phyloP scores from a whole-genome alignment of 1,139 yeast species.

The Hemisphaericaspora subhashii region DNA sequence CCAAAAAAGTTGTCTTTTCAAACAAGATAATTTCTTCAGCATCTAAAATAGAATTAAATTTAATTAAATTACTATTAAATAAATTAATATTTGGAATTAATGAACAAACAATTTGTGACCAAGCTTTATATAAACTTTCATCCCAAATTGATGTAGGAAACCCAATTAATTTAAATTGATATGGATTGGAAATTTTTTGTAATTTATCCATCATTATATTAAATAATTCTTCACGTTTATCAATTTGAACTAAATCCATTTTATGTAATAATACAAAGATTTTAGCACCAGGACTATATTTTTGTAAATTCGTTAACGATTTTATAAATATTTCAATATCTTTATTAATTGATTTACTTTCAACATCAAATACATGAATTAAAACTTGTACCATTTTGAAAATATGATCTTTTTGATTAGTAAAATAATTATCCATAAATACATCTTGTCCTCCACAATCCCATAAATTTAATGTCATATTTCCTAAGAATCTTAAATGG shows the following conservation, averaged over 20 bases:
- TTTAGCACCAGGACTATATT: conserved; percentile 87
- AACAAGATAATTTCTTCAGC: conserved; percentile 91
- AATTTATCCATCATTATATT: conserved; percentile 80
- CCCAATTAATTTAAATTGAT: conserved; percentile 77
- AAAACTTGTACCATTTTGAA: conserved; percentile 97
- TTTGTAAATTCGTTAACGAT: conserved; percentile 77
- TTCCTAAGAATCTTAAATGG: conserved; percentile 86
- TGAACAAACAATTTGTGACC: conserved; percentile 96
- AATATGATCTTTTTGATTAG: conserved; percentile 85
- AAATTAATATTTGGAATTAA: conserved; percentile 87
- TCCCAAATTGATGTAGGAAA: conserved; percentile 98
- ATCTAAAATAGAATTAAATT: conserved; percentile 71
- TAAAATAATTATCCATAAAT: conserved; percentile 90
- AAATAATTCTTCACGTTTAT: conserved; percentile 81
- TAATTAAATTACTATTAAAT: conserved; percentile 74
- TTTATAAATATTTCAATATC: conserved; percentile 91
- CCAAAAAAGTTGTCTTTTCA: conserved; percentile 91
- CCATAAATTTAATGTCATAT: conserved; percentile 94
- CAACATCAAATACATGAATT: conserved; percentile 95
- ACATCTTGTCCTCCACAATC: conserved; percentile 99
- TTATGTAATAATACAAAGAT: conserved; percentile 91
- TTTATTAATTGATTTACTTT: conserved; percentile 84
- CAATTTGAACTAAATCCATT: conserved; percentile 92
- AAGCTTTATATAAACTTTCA: conserved; percentile 91
- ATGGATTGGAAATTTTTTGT: conserved; percentile 74